A percentile compares a stretch with the other conserved stretches of the same genome.
phyloP scores from a whole-genome alignment of 2,329 filamentous ascomycete genomes.

The Coniochaeta sp. region DNA sequence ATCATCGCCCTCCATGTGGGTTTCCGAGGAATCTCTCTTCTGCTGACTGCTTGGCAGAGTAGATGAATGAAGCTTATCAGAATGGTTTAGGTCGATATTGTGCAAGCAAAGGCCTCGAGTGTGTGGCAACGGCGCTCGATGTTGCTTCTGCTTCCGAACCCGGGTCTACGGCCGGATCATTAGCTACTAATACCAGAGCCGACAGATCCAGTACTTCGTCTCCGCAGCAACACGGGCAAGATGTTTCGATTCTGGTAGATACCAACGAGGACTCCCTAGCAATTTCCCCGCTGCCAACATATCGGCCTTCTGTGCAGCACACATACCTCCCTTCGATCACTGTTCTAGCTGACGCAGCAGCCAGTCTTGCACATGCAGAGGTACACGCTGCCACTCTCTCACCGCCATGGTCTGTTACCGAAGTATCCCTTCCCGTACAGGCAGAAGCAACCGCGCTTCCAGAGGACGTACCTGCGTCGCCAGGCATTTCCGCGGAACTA shows the following conservation, averaged over 20 bases:
- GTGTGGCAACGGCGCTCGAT: background rate
- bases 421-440: background rate
- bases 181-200: background rate
- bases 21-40: background rate
- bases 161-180: background rate
- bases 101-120: background rate
- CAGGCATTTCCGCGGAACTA: background rate
- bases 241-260: background rate
- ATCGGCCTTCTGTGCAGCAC: background rate
- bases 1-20: slow-evolving; percentile 9
- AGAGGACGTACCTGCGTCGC: background rate
- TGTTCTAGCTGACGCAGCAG: background rate
- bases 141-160: background rate
- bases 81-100: slow-evolving; percentile 1
- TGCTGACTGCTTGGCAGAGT: background rate
- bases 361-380: background rate
- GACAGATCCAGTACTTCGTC: background rate
- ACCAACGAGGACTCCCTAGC: background rate
- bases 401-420: background rate
- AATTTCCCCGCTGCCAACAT: background rate
- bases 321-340: background rate
- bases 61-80: background rate
- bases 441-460: background rate
- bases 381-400: background rate
- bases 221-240: background rate